Evolutionary conservation across 2,329 filamentous ascomycete genomes (phyloP).

Genomic region (Conoideocrella luteorostrata): DNA sequence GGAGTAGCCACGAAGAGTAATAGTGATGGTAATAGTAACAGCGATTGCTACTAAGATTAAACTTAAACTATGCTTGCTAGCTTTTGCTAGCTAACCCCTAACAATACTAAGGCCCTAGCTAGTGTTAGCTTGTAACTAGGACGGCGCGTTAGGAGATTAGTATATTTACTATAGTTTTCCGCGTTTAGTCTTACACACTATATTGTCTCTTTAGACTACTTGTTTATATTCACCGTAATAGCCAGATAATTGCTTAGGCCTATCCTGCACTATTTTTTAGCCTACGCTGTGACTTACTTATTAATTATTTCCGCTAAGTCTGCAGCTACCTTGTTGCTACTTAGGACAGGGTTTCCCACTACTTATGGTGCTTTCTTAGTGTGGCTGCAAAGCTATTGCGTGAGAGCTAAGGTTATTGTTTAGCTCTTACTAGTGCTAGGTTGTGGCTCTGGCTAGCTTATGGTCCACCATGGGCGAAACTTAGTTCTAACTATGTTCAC

Average conservation of each 20-base stretch:
- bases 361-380: background rate
- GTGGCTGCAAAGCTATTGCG: background rate
- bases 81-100: too few relatives aligned
- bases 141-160: background rate
- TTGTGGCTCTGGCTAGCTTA: background rate
- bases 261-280: background rate
- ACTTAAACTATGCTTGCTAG: too few relatives aligned
- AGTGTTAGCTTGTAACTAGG: background rate
- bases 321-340: background rate
- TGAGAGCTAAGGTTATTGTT: background rate
- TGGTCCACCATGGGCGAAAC: background rate
- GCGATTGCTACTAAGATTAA: background rate
- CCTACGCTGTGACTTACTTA: background rate
- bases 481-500: background rate
- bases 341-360: background rate
- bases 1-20: background rate
- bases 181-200: background rate
- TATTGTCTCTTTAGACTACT: background rate
- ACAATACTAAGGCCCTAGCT: too few relatives aligned
- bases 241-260: background rate
- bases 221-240: background rate
- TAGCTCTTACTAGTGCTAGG: background rate
- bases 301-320: background rate
- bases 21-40: background rate
- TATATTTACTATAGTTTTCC: background rate